Evolutionary conservation across 2,329 filamentous ascomycete species (phyloP).

Genomic region (Didymella keratinophila): DNA sequence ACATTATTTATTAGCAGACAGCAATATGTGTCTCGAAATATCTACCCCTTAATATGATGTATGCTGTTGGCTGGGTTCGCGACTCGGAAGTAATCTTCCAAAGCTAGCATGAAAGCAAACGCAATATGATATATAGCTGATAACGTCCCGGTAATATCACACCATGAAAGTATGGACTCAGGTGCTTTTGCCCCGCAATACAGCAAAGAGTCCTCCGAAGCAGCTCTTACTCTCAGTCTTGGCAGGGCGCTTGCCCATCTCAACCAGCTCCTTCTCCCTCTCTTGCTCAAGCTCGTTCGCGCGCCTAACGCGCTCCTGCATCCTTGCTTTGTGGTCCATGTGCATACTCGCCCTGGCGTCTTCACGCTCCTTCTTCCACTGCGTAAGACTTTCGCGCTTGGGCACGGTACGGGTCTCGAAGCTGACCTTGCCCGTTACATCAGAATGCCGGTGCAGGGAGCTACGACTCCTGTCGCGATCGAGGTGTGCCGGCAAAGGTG

Average conservation of each 20-base stretch:
- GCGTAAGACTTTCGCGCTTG: constrained; percentile 29
- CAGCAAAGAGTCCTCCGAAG: constrained; percentile 12
- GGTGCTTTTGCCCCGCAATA: constrained; percentile 5
- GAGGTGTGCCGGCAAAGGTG: constrained; percentile 2
- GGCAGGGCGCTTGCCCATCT: constrained; percentile 19
- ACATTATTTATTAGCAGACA: not conserved
- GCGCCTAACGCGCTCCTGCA: constrained; percentile 36
- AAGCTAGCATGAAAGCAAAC: not conserved
- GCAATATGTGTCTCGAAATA: not conserved
- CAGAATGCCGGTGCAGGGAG: not conserved
- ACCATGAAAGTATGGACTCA: not conserved
- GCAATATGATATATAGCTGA: not conserved
- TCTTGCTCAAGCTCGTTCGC: constrained; percentile 42
- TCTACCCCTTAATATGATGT: not conserved
- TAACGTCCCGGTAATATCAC: not conserved
- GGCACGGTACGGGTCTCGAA: constrained; percentile 22
- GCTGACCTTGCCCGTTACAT: constrained; percentile 7
- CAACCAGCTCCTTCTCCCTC: constrained; percentile 33
- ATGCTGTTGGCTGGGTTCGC: not conserved
- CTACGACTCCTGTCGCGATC: not conserved
- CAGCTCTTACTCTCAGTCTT: constrained; percentile 12
- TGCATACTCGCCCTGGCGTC: constrained; percentile 15
- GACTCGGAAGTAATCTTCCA: not conserved
- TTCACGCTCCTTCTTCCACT: constrained; percentile 40
- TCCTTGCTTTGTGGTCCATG: constrained; percentile 25